Conservation (phyloP, 1,284 basidiomycete species). For the Jaminaea rosea region DNA sequence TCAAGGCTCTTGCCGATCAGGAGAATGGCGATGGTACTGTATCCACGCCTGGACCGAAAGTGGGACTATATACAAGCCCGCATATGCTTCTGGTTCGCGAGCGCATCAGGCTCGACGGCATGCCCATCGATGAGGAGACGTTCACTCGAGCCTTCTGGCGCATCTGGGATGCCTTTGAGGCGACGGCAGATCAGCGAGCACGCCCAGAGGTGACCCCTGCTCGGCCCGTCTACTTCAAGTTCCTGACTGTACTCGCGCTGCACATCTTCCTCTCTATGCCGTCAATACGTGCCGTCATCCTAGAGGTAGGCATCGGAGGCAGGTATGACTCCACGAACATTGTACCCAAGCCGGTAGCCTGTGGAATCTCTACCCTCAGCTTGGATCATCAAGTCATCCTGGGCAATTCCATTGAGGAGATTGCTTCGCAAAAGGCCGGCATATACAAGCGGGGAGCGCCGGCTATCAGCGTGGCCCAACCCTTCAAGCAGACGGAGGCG, state of each 20-base stretch:
- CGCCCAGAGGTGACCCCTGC: conserved; percentile 51
- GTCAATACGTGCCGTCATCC: conserved; percentile 74
- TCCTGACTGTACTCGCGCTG: conserved; percentile 82
- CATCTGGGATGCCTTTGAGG: conserved; percentile 79
- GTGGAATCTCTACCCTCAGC: conserved; percentile 81
- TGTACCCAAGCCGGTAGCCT: conserved; percentile 77
- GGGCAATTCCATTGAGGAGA: conserved; percentile 79
- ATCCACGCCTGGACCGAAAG: conserved; percentile 5
- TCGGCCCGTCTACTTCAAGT: conserved; percentile 89
- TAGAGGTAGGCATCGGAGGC: conserved; percentile 96
- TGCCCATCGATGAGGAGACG: conserved; percentile 73
- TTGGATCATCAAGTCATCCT: conserved; percentile 87
- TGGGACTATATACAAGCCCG: conserved; percentile 88
- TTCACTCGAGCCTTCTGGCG: conserved; percentile 93
- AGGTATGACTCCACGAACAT: conserved; percentile 93
- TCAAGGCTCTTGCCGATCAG: conserved; percentile 23
- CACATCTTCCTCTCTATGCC: conserved; percentile 70
- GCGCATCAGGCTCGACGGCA: conserved; percentile 85
- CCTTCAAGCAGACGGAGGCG: conserved; percentile 61
- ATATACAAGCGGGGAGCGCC: conserved; percentile 88
- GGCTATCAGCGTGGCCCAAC: conserved; percentile 75
- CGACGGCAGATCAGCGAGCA: conserved; percentile 50
- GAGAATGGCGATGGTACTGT: neutral
- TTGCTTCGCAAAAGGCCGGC: conserved; percentile 90
- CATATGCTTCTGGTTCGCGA: conserved; percentile 93